Conservation (phyloP, 2,329 filamentous ascomycete genomes). For the Clarireedia homoeocarpa region DNA sequence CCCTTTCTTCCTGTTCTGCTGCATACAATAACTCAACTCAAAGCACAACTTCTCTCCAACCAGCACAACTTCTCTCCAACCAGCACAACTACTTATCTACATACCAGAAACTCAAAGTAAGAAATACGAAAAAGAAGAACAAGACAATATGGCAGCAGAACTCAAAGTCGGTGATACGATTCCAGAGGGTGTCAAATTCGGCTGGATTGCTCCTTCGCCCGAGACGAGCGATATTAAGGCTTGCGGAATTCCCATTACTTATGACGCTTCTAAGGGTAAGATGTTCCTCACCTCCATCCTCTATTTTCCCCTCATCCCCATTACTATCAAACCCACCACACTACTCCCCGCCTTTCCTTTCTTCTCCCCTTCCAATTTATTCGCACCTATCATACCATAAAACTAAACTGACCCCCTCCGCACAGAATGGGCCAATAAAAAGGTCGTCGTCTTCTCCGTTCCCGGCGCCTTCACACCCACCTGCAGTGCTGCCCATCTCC, state of each 20-base stretch:
- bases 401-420: not conserved
- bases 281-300: not conserved
- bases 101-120: too few relatives aligned
- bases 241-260: slow-evolving; percentile 72
- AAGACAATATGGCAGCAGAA: slow-evolving; percentile 19
- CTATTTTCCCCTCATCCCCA: not conserved
- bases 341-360: not conserved
- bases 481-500: slow-evolving; percentile 61
- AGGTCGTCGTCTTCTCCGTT: slow-evolving; percentile 61
- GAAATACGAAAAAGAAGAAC: not conserved
- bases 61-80: too few relatives aligned
- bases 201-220: slow-evolving; percentile 69
- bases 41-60: not conserved
- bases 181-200: slow-evolving; percentile 74
- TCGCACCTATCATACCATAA: too few relatives aligned
- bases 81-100: too few relatives aligned
- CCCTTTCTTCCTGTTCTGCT: too few relatives aligned
- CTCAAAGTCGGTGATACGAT: slow-evolving; percentile 69
- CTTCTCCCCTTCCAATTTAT: not conserved
- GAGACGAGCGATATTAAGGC: slow-evolving; percentile 61
- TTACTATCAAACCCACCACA: too few relatives aligned
- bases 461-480: slow-evolving; percentile 65
- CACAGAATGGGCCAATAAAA: slow-evolving; percentile 57
- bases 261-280: slow-evolving; percentile 67
- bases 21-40: too few relatives aligned